Evolutionary conservation across 768 basidiomycete species (phyloP), one percentile per base, ranked within the genome.

Genomic region (Mycena olivaceomarginata): DNA sequence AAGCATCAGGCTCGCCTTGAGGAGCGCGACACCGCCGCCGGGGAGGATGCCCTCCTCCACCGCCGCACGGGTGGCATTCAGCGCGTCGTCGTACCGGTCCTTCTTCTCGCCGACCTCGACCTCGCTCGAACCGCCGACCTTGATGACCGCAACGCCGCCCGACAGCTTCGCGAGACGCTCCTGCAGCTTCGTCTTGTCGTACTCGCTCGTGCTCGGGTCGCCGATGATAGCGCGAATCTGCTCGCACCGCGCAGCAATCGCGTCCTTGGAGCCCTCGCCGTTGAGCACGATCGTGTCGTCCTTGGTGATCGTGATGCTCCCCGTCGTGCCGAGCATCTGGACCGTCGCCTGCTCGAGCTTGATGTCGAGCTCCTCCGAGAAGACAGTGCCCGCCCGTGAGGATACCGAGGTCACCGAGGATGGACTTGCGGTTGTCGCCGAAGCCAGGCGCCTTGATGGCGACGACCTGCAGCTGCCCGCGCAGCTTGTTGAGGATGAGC

Each of bases 81-180:
- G 91, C 1, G 98, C 98, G 83, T 98, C 97, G 80, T 99, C 98
- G 83, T 98, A 99, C 48, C 98, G 92, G 85, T 99, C 98, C 93
- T 99, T 98, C 96, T 99, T 99, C 92, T 99, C 98, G 9, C 98
- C 91, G 76, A 99, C 98, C 87, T 99, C 98, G 67, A 99, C 98
- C 86, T 99, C 98, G 68, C 91, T 93, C 31, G 94, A 88, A 20
- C 98, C 98, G 72, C 98, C 98, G 77, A 99, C 98, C 87, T 97
- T 97, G 91, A 99, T 99, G 87, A 99, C 98, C 18, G 98, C 98
- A 63, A 99, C 98, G 86, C 98, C 98, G 60, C 98, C 98, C 59
- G 92, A 93, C 69, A 99, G 90, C 91, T 99, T 99, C 78, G 98
- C 98, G 60, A 99, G 91, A 79, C 98, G 95, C 85, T 99, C 98